Conservation (phyloP, 2,329 filamentous ascomycete species). For the Pseudogymnoascus sp. region DNA sequence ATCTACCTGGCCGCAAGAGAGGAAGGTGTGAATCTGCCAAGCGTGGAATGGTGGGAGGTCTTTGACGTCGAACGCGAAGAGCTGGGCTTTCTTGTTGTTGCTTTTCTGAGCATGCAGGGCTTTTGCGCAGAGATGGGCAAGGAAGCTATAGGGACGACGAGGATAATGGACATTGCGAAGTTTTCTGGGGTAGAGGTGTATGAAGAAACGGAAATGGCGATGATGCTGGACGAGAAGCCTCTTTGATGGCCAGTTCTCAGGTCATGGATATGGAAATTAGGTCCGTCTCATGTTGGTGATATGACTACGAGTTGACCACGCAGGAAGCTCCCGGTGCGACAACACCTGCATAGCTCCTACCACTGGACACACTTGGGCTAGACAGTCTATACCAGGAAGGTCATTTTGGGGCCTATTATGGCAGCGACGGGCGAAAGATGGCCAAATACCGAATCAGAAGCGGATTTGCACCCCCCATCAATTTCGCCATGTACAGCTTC, state of each 20-base stretch:
- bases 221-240: constrained; percentile 2
- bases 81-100: constrained; percentile 84
- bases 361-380: no score
- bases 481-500: not conserved
- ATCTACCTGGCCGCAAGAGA: constrained; percentile 86
- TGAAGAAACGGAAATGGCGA: not conserved
- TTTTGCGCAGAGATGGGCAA: constrained; percentile 26
- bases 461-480: not conserved
- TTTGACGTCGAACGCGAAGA: constrained; percentile 95
- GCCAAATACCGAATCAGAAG: not conserved
- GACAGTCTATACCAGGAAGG: not conserved
- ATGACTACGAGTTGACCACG: not conserved
- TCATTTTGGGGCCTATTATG: not conserved
- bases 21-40: constrained; percentile 66
- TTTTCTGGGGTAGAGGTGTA: not conserved
- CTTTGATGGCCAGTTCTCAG: not conserved
- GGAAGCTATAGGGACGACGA: not conserved
- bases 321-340: not conserved
- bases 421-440: not conserved
- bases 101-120: constrained; percentile 67
- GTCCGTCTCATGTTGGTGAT: not conserved
- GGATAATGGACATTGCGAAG: not conserved
- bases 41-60: constrained; percentile 91
- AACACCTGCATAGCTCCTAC: not conserved
- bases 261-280: not conserved